phyloP scores from a whole-genome alignment of 768 basidiomycete species.

The Auriculariales sp. region DNA sequence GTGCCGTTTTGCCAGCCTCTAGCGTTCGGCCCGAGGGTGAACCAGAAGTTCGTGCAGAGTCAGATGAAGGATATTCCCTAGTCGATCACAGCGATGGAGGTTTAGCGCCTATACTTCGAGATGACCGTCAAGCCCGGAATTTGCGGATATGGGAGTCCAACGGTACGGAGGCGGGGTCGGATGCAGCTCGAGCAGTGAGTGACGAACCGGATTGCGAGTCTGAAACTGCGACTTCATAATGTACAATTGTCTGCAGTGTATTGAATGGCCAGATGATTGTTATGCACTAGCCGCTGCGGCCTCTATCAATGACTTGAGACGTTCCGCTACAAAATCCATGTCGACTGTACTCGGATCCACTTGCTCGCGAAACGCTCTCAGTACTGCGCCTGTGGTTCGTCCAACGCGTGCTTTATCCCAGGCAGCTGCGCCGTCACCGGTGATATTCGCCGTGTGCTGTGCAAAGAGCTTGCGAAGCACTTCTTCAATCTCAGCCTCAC shows the following conservation, averaged over 20 bases:
- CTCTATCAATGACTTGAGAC: conserved; percentile 16
- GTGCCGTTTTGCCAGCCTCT: conserved; percentile 49
- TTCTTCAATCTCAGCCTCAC: conserved; percentile 39
- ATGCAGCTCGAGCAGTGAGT: background rate
- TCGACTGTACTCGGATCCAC: conserved; percentile 49
- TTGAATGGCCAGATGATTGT: too few species aligned
- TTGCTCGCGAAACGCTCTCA: conserved; percentile 48
- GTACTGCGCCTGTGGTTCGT: conserved; percentile 29
- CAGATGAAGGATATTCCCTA: background rate
- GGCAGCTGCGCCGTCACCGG: conserved; percentile 12
- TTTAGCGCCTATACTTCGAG: background rate
- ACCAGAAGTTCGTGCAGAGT: background rate
- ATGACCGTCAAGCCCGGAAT: background rate
- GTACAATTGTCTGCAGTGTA: too few species aligned
- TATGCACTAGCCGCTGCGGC: background rate
- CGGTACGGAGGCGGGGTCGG: background rate
- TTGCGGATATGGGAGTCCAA: background rate
- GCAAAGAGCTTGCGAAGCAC: conserved; percentile 30
- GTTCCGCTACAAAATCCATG: conserved; percentile 35
- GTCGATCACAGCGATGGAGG: background rate
- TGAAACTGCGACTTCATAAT: too few species aligned
- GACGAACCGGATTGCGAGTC: background rate
- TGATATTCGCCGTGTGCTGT: conserved; percentile 10
- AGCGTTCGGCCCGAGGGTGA: conserved; percentile 8
- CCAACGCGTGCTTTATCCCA: conserved; percentile 13